Conservation (phyloP, 768 basidiomycete species). For the Boletus rubescentipes region DNA sequence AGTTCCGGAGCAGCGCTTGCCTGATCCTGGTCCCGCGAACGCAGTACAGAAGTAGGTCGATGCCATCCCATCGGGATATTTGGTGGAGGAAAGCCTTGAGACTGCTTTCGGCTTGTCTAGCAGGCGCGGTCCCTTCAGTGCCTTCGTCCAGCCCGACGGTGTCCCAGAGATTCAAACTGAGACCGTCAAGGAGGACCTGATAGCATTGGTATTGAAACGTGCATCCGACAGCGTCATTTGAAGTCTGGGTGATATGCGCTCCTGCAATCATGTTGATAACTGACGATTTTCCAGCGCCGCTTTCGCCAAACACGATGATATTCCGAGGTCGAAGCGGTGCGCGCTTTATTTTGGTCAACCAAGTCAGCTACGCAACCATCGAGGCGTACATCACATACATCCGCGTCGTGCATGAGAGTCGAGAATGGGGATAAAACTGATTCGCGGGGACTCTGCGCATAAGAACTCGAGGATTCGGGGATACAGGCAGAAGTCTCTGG, state of each 20-base stretch:
- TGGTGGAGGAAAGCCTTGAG: constrained; percentile 35
- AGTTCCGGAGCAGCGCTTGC: constrained; percentile 28
- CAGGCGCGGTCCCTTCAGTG: constrained; percentile 27
- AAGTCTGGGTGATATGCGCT: constrained; percentile 25
- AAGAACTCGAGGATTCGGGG: background rate
- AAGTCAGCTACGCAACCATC: background rate
- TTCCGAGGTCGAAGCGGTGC: constrained; percentile 23
- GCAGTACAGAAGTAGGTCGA: constrained; percentile 35
- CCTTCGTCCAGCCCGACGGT: constrained; percentile 35
- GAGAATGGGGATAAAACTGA: constrained; percentile 3
- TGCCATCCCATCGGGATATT: constrained; percentile 27
- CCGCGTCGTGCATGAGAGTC: constrained; percentile 6
- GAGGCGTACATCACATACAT: constrained; percentile 6
- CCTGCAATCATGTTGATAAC: constrained; percentile 40
- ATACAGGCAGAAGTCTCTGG: background rate
- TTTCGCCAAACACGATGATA: constrained; percentile 42
- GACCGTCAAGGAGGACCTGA: constrained; percentile 17
- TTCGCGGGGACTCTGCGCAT: constrained; percentile 12
- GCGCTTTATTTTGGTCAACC: constrained; percentile 8
- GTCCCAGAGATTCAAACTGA: constrained; percentile 30
- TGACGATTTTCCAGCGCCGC: constrained; percentile 41
- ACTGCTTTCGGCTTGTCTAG: constrained; percentile 22
- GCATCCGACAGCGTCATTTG: constrained; percentile 33
- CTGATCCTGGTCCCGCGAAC: constrained; percentile 34
- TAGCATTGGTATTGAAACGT: constrained; percentile 33